Evolutionary conservation across 2,329 filamentous ascomycete species (phyloP).

Genomic region (Ophiostoma perfectum): DNA sequence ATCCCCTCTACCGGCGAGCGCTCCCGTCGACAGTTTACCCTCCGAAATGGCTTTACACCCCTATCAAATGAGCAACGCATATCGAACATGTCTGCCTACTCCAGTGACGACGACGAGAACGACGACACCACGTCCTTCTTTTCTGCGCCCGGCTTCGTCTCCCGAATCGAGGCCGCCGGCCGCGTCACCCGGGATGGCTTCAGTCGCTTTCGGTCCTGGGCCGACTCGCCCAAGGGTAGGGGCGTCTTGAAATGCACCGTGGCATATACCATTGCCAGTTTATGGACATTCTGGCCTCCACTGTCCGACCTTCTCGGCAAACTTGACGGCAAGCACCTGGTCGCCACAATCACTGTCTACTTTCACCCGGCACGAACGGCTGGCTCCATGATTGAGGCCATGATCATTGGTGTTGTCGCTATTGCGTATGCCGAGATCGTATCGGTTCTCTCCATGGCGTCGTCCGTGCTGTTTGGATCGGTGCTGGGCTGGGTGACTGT

Average conservation of each 20-base stretch:
- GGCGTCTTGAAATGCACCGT: slow-evolving; percentile 86
- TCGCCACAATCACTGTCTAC: slow-evolving; percentile 89
- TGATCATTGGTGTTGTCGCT: slow-evolving; percentile 68
- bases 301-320: slow-evolving; percentile 70
- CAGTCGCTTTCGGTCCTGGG: slow-evolving; percentile 51
- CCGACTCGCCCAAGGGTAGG: slow-evolving; percentile 66
- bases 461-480: slow-evolving; percentile 71
- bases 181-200: slow-evolving; percentile 11
- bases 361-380: slow-evolving; percentile 84
- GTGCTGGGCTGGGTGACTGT: slow-evolving; percentile 60
- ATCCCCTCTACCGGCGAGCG: slow-evolving; percentile 82
- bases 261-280: slow-evolving; percentile 78
- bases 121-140: slow-evolving; percentile 34
- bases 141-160: slow-evolving; percentile 32
- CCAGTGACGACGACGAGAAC: slow-evolving; percentile 26
- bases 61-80: slow-evolving; percentile 32
- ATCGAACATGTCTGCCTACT: slow-evolving; percentile 11
- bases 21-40: slow-evolving; percentile 70
- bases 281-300: slow-evolving; percentile 75
- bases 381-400: slow-evolving; percentile 85
- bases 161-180: slow-evolving; percentile 14
- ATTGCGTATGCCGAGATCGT: slow-evolving; percentile 73
- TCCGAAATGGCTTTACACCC: slow-evolving; percentile 44
- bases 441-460: slow-evolving; percentile 80
- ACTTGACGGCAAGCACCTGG: slow-evolving; percentile 88